Evolutionary conservation across 495 filamentous ascomycete species (phyloP), one percentile per base, ranked within the genome.

Genomic region (Xylaria flabelliformis): DNA sequence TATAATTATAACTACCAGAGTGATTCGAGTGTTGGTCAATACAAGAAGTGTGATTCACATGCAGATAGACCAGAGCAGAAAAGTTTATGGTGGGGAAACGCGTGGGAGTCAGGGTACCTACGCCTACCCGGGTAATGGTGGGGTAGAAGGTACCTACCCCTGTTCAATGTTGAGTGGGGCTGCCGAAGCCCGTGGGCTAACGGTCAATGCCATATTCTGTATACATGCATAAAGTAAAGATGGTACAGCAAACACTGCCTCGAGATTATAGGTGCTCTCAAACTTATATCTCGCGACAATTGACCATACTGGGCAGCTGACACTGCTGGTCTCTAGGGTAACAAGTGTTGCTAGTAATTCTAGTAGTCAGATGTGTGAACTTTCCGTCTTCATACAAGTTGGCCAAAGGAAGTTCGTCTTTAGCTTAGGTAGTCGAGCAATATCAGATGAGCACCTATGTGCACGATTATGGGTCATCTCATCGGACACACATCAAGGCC

Each of bases 401-500:
- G 26, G 53, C 3, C 5, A 32, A 56, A 56, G 3, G 15, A 15
- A 15, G 24, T n/a, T 61, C 3, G n/a, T 39, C 17, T 21, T 21
- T n/a, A 21, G 29, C 7, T 3, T n/a, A 21, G 29, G 2, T 3
- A 13, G 32, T 1, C 8, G 21, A 26, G 56, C 34, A 39, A 2
- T 39, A 61, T 61, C 32, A 21, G 19, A 56, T 53, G 21, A 26
- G 21, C 10, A 7, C 12, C 26, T 58, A 51, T 53, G 19, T 53
- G 42, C 26, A n/a, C 19, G 34, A 24, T 26, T 4, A 32, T 19
- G n/a, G 21, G 13, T 41, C 46, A 42, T 46, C 8, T 80, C 66
- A 83, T 64, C 78, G 78, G 24, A 89, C 74, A 76, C 86, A 89
- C 81, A 89, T 83, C 51, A 85, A 74, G 0, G 87, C 83, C 55